These are phyloP conservation scores for Apiosordaria backusii DNA, from an alignment of 495 filamentous ascomycete genomes.

Conservation along the genomic window DNA sequence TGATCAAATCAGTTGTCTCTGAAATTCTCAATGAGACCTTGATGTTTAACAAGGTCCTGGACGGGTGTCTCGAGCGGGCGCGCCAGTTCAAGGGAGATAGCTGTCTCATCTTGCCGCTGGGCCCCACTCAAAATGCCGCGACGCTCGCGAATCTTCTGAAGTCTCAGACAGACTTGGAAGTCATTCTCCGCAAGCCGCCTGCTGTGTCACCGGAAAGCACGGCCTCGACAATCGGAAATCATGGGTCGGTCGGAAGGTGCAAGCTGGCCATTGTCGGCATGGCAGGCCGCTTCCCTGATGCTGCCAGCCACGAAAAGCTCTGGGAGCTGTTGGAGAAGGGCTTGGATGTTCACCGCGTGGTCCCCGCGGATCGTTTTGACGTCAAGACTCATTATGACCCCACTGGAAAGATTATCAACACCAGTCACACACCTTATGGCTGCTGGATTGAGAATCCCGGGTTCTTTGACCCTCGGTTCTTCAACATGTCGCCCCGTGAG, in stretches of 20 bases:
- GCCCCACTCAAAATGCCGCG: conserved; percentile 48
- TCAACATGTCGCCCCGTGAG: conserved; percentile 95
- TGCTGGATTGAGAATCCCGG: conserved; percentile 87
- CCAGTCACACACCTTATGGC: conserved; percentile 77
- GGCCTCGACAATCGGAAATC: conserved; percentile 39
- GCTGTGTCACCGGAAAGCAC: conserved; percentile 33
- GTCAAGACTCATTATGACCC: conserved; percentile 74
- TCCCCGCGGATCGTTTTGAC: conserved; percentile 74
- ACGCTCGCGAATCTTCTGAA: conserved; percentile 42
- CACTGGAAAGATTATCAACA: conserved; percentile 72
- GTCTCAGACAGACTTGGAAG: conserved; percentile 38
- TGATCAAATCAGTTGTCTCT: conserved; percentile 51
- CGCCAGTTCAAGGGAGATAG: conserved; percentile 35
- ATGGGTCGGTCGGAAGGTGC: conserved; percentile 37
- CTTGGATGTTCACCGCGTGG: conserved; percentile 53
- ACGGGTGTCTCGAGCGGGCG: conserved; percentile 47
- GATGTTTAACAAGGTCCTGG: conserved; percentile 55
- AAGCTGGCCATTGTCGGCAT: conserved; percentile 72
- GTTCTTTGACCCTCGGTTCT: conserved; percentile 82
- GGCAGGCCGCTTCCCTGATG: conserved; percentile 71
- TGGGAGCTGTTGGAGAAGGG: conserved; percentile 72
- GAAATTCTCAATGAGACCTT: conserved; percentile 59
- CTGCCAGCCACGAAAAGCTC: conserved; percentile 59
- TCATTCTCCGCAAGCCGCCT: conserved; percentile 37
- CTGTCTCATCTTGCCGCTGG: conserved; percentile 53